Evolutionary conservation across 2,329 filamentous ascomycete genomes (phyloP).

Genomic region (Fusarium sp.): DNA sequence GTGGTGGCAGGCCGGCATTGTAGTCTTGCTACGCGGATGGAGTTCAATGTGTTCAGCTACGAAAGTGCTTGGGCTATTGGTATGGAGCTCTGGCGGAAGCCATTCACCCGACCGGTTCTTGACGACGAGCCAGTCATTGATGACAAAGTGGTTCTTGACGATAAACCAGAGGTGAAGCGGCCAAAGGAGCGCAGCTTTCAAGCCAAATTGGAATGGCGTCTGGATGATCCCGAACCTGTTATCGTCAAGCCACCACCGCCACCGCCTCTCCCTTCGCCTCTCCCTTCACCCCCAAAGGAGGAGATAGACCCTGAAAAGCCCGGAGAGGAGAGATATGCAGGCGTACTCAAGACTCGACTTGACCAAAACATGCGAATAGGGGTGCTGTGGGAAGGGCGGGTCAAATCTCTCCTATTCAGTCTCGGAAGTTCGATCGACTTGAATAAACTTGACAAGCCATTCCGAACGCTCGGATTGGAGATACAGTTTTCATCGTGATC

Average conservation of each 20-base stretch:
- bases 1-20: slow-evolving; percentile 86
- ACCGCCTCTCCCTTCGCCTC: background rate
- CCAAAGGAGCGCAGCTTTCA: slow-evolving; percentile 57
- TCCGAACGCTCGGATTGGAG: slow-evolving; percentile 80
- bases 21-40: slow-evolving; percentile 88
- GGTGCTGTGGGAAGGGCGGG: slow-evolving; percentile 89
- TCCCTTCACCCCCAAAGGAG: slow-evolving; percentile 8
- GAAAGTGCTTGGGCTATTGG: slow-evolving; percentile 94
- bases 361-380: slow-evolving; percentile 90
- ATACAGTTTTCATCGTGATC: slow-evolving; percentile 82
- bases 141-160: slow-evolving; percentile 40
- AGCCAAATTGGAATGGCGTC: slow-evolving; percentile 62
- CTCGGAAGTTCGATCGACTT: slow-evolving; percentile 87
- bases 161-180: slow-evolving; percentile 23
- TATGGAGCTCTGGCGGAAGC: slow-evolving; percentile 88
- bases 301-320: slow-evolving; percentile 37
- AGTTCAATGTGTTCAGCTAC: slow-evolving; percentile 98
- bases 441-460: slow-evolving; percentile 77
- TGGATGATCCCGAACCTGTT: slow-evolving; percentile 51
- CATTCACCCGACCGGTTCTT: slow-evolving; percentile 51
- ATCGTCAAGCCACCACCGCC: slow-evolving; percentile 5
- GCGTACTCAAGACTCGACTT: slow-evolving; percentile 88
- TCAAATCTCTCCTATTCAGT: slow-evolving; percentile 93
- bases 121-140: slow-evolving; percentile 43
- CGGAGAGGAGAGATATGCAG: slow-evolving; percentile 74